These are phyloP conservation scores for Thraustochytrium sp. DNA, from an alignment of 352 stramenopile genomes.

Conservation along the genomic window DNA sequence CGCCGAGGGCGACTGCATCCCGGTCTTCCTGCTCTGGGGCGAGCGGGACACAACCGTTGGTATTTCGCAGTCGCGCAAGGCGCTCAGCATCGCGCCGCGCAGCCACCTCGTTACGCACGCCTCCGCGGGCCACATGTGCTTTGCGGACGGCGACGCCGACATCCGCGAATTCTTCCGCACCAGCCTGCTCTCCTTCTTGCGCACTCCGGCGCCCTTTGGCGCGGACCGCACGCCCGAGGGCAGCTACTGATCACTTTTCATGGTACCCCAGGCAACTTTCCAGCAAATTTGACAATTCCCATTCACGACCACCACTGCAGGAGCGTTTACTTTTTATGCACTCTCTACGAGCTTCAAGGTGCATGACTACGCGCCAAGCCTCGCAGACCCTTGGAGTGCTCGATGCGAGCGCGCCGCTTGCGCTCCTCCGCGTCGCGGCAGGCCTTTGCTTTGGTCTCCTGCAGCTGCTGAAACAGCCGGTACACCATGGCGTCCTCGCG, in stretches of 20 bases:
- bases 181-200: not conserved
- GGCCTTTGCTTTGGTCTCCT: not conserved
- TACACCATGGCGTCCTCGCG: not conserved
- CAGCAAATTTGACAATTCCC: too few species aligned
- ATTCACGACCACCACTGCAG: too few species aligned
- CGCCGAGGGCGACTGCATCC: not conserved
- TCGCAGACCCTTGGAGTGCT: too few species aligned
- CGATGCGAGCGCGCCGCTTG: not conserved
- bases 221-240: not conserved
- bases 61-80: not conserved
- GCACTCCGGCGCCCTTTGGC: not conserved
- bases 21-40: conserved; percentile 23
- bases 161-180: conserved; percentile 15
- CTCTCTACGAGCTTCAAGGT: too few species aligned
- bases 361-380: too few species aligned
- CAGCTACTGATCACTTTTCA: not conserved
- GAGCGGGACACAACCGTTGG: not conserved
- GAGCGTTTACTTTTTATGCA: too few species aligned
- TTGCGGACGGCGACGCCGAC: not conserved
- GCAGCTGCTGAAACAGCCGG: not conserved
- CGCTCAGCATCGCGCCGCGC: not conserved
- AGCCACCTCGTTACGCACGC: conserved; percentile 10
- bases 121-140: conserved; percentile 22
- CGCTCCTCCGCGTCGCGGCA: not conserved
- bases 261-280: too few species aligned